Percentiles rank a stretch among this genome's conserved stretches.
These are phyloP conservation scores for Herpetomonas samuelpessoai DNA, from an alignment of 208 protist species.

Conservation along the genomic window DNA sequence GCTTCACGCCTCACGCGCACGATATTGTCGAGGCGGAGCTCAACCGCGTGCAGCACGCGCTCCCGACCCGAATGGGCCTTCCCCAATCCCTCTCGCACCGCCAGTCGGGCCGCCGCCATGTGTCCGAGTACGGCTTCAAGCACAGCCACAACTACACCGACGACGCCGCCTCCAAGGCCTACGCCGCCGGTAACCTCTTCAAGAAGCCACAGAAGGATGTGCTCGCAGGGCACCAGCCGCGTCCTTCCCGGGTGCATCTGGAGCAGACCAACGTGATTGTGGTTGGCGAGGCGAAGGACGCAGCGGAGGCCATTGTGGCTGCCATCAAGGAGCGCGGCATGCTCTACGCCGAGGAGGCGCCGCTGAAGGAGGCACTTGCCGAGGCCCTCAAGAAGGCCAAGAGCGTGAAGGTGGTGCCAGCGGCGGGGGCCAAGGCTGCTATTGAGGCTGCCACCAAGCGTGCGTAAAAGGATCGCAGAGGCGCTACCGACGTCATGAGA, in stretches of 20 bases:
- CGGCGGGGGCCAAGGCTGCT: conserved; percentile 19
- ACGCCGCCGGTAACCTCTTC: conserved; percentile 80
- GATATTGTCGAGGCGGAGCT: conserved; percentile 65
- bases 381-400: conserved; percentile 30
- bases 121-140: conserved; percentile 81
- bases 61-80: conserved; percentile 70
- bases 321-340: conserved; percentile 39
- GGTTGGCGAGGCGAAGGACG: conserved; percentile 32
- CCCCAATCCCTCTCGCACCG: conserved; percentile 69
- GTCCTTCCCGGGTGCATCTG: conserved; percentile 51
- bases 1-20: conserved; percentile 8
- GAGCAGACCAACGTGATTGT: conserved; percentile 60
- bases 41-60: conserved; percentile 57
- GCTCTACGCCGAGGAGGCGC: conserved; percentile 70
- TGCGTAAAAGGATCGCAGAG: conserved; percentile 25
- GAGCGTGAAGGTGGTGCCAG: conserved; percentile 56
- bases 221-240: conserved; percentile 39
- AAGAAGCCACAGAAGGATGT: conserved; percentile 33
- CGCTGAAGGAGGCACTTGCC: conserved; percentile 42
- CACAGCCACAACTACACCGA: conserved; percentile 65
- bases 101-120: conserved; percentile 64
- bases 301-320: conserved; percentile 42
- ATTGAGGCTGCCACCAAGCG: conserved; percentile 15
- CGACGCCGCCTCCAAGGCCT: conserved; percentile 52
- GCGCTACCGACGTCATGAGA: conserved; percentile 2